Conservation (phyloP, 1,139 yeast species). For the Suzukiozyma palmioleophila region DNA sequence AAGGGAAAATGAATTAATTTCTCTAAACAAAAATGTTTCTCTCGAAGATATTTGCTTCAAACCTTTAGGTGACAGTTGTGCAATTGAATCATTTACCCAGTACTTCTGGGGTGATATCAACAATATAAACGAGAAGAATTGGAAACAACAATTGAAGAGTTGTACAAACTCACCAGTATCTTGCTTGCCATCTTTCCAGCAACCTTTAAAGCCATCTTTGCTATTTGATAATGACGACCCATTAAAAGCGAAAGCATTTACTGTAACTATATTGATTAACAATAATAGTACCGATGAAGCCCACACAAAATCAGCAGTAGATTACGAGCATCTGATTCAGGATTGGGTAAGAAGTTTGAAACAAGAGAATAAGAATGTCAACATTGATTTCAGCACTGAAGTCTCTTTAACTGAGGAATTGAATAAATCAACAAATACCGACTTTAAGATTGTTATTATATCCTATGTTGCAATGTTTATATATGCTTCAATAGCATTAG, state of each 20-base stretch:
- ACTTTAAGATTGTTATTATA: conserved; percentile 60
- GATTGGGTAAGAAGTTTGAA: conserved; percentile 48
- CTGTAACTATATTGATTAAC: conserved; percentile 65
- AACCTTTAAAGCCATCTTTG: conserved; percentile 71
- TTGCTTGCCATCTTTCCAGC: conserved; percentile 87
- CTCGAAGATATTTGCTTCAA: conserved; percentile 77
- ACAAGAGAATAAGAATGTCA: conserved; percentile 46
- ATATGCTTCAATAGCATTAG: conserved; percentile 81
- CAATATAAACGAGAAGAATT: conserved; percentile 45
- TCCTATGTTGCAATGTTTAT: conserved; percentile 88
- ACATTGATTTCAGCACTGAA: conserved; percentile 76
- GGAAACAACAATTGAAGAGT: conserved; percentile 49
- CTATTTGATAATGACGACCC: conserved; percentile 55
- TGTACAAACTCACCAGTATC: conserved; percentile 84
- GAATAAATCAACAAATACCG: conserved; percentile 77
- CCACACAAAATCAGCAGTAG: conserved; percentile 40
- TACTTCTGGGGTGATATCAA: conserved; percentile 68
- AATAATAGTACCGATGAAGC: conserved; percentile 26
- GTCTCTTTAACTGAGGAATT: conserved; percentile 79
- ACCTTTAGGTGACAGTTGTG: conserved; percentile 76
- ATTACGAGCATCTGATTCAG: conserved; percentile 68
- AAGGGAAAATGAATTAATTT: conserved; percentile 54
- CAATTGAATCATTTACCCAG: conserved; percentile 86
- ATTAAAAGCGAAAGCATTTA: conserved; percentile 62
- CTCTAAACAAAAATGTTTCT: conserved; percentile 22